Percentiles rank a stretch among this genome's conserved stretches.
Conservation (phyloP, 83 land plant genomes). For the Picea mariana region DNA sequence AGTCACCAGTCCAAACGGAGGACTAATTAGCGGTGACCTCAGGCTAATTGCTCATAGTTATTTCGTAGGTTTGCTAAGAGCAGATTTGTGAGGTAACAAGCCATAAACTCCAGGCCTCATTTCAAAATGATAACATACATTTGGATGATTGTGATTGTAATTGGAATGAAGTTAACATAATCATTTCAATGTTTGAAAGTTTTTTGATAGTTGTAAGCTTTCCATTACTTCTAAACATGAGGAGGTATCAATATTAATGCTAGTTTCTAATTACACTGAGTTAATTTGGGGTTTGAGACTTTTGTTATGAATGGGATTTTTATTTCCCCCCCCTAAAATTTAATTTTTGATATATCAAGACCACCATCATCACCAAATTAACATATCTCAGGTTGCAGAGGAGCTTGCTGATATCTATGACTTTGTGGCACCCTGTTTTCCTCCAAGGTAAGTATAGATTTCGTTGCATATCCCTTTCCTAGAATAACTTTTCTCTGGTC, state of each 20-base stretch:
- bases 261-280: background rate
- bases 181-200: background rate
- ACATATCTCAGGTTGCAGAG: constrained; percentile 70
- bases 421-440: constrained; percentile 98
- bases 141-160: background rate
- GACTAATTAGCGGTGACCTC: too few species aligned
- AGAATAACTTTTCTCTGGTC: background rate
- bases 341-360: background rate
- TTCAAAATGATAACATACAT: background rate
- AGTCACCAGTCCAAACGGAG: too few species aligned
- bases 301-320: background rate
- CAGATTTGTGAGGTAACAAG: background rate
- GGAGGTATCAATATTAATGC: background rate
- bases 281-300: background rate
- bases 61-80: too few species aligned
- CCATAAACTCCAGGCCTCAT: background rate
- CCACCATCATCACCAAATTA: background rate
- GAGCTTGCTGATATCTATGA: constrained; percentile 96
- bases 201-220: background rate
- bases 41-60: too few species aligned
- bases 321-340: background rate
- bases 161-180: background rate
- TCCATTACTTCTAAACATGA: background rate
- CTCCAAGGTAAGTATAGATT: constrained; percentile 67
- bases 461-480: background rate